Percentiles rank a stretch among this genome's conserved stretches.
phyloP scores from a whole-genome alignment of 2,329 filamentous ascomycete genomes.

The Colletotrichum scovillei region DNA sequence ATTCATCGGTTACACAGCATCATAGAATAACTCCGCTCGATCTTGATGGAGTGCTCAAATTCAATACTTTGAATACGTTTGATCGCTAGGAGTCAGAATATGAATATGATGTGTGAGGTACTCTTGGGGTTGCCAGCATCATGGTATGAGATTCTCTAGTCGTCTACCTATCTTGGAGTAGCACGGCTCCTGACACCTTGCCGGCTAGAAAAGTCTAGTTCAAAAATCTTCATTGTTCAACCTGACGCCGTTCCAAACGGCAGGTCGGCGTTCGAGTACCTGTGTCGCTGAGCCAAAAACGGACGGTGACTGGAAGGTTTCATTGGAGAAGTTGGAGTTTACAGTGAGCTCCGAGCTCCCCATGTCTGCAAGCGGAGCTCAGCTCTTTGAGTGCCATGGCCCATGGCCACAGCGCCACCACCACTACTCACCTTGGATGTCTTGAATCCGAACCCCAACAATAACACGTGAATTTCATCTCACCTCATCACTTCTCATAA shows the following conservation, averaged over 20 bases:
- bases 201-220: not conserved
- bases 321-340: not conserved
- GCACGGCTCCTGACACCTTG: not conserved
- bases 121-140: not conserved
- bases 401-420: conserved; percentile 2
- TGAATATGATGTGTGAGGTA: not conserved
- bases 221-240: not conserved
- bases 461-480: conserved; percentile 10
- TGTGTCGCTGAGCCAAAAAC: not conserved
- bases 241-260: not conserved
- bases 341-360: not conserved
- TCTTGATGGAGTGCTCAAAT: not conserved
- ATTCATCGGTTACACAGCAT: conserved; percentile 5
- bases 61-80: not conserved
- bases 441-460: not conserved
- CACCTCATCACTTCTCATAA: not conserved
- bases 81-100: no score
- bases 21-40: conserved; percentile 30
- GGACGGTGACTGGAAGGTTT: not conserved
- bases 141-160: not conserved
- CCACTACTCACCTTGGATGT: not conserved
- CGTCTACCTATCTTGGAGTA: not conserved
- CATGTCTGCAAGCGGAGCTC: conserved; percentile 15
- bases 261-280: not conserved
- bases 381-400: not conserved